These are phyloP conservation scores for Candida taoyuanica DNA, from an alignment of 805 yeast species.

Conservation along the genomic window DNA sequence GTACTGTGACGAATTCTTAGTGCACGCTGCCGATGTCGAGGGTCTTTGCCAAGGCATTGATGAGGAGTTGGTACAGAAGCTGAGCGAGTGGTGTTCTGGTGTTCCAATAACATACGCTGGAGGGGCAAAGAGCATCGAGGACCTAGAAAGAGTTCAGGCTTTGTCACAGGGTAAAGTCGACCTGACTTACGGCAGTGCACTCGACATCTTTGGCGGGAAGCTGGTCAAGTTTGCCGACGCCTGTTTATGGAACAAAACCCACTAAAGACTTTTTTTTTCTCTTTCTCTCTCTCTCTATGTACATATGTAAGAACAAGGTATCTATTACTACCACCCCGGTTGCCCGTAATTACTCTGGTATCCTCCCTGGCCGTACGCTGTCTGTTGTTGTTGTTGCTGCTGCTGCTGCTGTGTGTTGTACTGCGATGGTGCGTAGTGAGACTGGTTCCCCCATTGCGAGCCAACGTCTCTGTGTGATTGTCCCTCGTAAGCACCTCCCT, in stretches of 20 bases:
- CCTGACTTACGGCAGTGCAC: conserved; percentile 86
- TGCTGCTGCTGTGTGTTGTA: no score
- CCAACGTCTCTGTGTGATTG: no score
- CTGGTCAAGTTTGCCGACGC: conserved; percentile 74
- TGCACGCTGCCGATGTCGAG: conserved; percentile 98
- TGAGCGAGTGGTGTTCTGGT: conserved; percentile 71
- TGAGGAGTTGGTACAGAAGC: conserved; percentile 59
- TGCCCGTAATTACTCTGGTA: not conserved
- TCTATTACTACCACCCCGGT: no score
- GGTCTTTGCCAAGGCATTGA: conserved; percentile 95
- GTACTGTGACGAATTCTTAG: conserved; percentile 81
- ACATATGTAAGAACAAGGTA: no score
- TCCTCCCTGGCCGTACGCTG: not conserved
- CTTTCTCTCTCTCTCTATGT: no score
- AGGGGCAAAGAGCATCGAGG: conserved; percentile 77
- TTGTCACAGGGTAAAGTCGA: conserved; percentile 84
- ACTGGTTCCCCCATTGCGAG: no score
- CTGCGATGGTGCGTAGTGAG: no score
- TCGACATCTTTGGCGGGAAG: conserved; percentile 92
- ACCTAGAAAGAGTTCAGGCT: conserved; percentile 57
- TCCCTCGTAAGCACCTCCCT: conserved; percentile 2
- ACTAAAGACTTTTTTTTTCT: no score
- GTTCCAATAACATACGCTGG: conserved; percentile 93
- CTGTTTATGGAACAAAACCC: conserved; percentile 71
- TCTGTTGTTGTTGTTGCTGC: no score